Evolutionary conservation across 768 basidiomycete genomes (phyloP), one percentile per base, ranked within the genome.

Genomic region (Calocera cornea): DNA sequence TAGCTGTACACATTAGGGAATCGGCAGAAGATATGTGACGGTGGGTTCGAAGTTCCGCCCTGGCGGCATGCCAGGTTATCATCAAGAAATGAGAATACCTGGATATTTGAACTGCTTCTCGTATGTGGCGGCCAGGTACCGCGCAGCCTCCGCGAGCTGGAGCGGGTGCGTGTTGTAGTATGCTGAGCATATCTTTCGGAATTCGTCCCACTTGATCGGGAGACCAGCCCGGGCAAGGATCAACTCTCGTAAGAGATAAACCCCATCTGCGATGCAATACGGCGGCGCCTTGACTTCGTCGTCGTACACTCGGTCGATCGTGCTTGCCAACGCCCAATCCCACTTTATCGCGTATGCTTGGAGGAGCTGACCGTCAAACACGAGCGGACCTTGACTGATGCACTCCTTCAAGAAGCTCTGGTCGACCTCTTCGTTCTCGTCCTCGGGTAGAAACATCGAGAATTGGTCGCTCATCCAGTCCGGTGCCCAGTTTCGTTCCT

Each of bases 261-360:
- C 54, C 54, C 27, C 54, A 27, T 60, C 54, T 16, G 2, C 8
- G 54, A 60, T 11, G 22, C 54, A 60, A 60, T 60, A 27, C 19
- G 24, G 31, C 2, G 54, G 54, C 31, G 54, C 54, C 16, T 22
- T 12, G 31, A 60, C 54, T 60, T 60, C 54, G 3, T 60, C 54
- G 54, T 60, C 54, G 54, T 60, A 60, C 31, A 60, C 27, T 16
- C 54, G 2, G 54, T 60, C 54, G 54, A 60, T 60, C 54, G 54
- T 60, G 54, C 54, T 60, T 33, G 54, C 54, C 31, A 60, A 27
- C 16, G 54, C 54, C 54, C 54, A 60, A 2, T 60, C 54, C 54
- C 54, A 60, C 54, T 60, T 60, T 12, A 60, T 27, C 10, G 54
- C 54, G 31, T 29, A 60, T 31, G 54, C 54, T 33, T 60, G 54